A percentile compares a stretch with the other conserved stretches of the same genome.
Evolutionary conservation across 2,329 filamentous ascomycete genomes (phyloP).

Genomic region (Penicillium sp.): DNA sequence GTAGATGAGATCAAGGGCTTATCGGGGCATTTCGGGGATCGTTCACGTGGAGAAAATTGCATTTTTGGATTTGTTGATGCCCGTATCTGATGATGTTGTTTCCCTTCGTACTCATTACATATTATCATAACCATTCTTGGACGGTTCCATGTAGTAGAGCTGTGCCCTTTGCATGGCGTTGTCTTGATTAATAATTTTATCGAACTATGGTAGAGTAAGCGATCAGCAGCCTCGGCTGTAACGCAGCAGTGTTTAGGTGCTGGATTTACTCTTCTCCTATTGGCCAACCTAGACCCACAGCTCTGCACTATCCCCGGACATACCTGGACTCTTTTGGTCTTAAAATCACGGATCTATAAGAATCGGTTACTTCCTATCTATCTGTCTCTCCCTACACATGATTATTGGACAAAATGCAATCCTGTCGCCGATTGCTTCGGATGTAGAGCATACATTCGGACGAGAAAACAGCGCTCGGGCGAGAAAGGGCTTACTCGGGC

Average conservation of each 20-base stretch:
- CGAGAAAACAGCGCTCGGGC: conserved; percentile 14
- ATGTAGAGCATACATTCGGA: conserved; percentile 5
- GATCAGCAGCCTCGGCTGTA: neutral
- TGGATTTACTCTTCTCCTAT: neutral
- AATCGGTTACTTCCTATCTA: neutral
- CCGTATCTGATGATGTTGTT: neutral
- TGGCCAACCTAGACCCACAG: neutral
- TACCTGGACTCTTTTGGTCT: neutral
- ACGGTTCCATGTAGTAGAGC: neutral
- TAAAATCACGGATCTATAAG: neutral
- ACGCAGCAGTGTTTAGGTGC: neutral
- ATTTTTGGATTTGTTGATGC: conserved; percentile 2
- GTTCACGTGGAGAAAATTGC: conserved; percentile 2
- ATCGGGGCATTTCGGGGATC: neutral
- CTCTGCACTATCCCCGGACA: neutral
- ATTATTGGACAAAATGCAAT: neutral
- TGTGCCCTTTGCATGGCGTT: neutral
- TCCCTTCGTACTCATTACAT: neutral
- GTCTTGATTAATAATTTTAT: neutral
- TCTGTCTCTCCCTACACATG: neutral
- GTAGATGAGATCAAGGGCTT: neutral
- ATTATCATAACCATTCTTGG: neutral
- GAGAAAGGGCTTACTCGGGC: conserved; percentile 16
- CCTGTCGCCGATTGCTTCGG: neutral
- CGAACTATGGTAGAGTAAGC: neutral